These are phyloP conservation scores for Nicotiana obtusifolia DNA, from an alignment of 257 asterid genomes.

Conservation along the genomic window DNA sequence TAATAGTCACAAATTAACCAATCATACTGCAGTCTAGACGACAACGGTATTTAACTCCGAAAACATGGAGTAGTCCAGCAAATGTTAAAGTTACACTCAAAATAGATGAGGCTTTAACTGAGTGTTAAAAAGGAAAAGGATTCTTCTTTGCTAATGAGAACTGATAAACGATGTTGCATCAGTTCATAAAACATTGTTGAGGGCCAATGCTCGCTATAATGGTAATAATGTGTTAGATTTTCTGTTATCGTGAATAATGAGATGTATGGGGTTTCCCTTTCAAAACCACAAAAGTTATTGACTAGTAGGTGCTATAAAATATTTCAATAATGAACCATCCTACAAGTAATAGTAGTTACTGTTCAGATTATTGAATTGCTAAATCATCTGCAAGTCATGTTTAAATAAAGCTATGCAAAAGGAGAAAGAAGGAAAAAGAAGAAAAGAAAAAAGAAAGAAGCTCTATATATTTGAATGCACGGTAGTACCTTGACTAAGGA, in stretches of 20 bases:
- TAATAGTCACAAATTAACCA: not conserved
- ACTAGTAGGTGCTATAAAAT: not conserved
- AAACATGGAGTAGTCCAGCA: not conserved
- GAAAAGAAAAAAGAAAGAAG: not conserved
- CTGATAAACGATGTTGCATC: not conserved
- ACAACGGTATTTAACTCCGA: not conserved
- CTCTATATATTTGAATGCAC: not conserved
- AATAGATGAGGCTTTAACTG: not conserved
- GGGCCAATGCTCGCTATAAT: not conserved
- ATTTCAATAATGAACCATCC: not conserved
- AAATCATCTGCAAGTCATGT: not conserved
- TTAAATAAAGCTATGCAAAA: not conserved
- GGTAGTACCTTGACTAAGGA: constrained; percentile 68
- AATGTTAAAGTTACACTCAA: not conserved
- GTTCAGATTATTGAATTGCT: not conserved
- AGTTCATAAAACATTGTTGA: not conserved
- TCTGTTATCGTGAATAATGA: not conserved
- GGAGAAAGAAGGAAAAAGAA: not conserved
- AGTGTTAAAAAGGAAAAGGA: not conserved
- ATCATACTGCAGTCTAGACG: not conserved
- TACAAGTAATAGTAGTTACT: too few relatives aligned
- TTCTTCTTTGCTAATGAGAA: not conserved
- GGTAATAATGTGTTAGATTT: too few relatives aligned
- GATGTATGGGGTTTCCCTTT: not conserved
- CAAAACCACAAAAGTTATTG: not conserved